Conservation (phyloP, 1,139 yeast species). For the Nakaseomyces bracarensis region DNA sequence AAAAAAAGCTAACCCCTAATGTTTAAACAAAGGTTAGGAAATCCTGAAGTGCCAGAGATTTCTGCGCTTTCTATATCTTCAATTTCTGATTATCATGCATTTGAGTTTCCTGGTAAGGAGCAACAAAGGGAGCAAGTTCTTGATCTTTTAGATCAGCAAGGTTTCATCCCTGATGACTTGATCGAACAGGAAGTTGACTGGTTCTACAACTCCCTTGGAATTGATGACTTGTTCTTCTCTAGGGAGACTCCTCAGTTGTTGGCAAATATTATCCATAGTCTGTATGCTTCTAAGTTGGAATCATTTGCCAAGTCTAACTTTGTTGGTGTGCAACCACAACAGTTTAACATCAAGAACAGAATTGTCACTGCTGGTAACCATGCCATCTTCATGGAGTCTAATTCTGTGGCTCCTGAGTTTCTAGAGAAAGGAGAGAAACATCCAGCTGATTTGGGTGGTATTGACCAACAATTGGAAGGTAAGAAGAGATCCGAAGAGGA, state of each 20-base stretch:
- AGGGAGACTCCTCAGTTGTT: constrained; percentile 76
- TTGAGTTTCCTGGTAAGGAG: constrained; percentile 73
- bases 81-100: constrained; percentile 57
- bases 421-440: not conserved
- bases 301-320: constrained; percentile 59
- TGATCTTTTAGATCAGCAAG: constrained; percentile 72
- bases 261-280: constrained; percentile 68
- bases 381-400: constrained; percentile 83
- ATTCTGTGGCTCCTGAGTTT: constrained; percentile 8
- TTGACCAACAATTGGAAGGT: constrained; percentile 5
- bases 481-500: not conserved
- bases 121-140: constrained; percentile 74
- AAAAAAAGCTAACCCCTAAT: not conserved
- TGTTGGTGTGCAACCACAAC: constrained; percentile 22
- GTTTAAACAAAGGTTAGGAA: not conserved
- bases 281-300: constrained; percentile 88
- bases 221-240: constrained; percentile 87
- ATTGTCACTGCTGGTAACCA: constrained; percentile 52
- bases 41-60: constrained; percentile 30
- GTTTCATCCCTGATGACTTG: constrained; percentile 80
- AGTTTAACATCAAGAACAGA: constrained; percentile 24
- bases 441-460: not conserved
- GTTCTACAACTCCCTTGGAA: constrained; percentile 83
- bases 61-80: constrained; percentile 36
- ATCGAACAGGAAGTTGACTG: constrained; percentile 83